phyloP scores from a whole-genome alignment of 2,329 filamentous ascomycete genomes.

The Zymoseptoria brevis region DNA sequence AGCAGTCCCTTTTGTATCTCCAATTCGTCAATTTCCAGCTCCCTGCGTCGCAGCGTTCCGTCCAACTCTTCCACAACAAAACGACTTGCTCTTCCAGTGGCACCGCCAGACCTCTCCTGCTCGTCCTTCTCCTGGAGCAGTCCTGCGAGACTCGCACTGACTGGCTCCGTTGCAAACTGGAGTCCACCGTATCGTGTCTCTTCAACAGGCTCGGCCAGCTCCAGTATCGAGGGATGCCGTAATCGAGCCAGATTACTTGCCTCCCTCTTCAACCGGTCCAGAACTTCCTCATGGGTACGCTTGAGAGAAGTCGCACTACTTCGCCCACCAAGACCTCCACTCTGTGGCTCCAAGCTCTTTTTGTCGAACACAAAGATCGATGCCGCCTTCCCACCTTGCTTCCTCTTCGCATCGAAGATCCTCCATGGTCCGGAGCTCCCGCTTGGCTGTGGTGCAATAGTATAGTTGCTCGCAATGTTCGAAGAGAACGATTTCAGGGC shows the following conservation, averaged over 20 bases:
- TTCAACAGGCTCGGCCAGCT: slow-evolving; percentile 89
- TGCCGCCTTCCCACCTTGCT: slow-evolving; percentile 78
- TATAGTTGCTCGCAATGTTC: slow-evolving; percentile 89
- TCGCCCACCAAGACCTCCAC: slow-evolving; percentile 46
- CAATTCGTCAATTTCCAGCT: slow-evolving; percentile 90
- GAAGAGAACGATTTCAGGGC: slow-evolving; percentile 90
- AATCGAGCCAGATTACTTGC: slow-evolving; percentile 80
- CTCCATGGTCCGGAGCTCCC: slow-evolving; percentile 89
- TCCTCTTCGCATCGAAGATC: slow-evolving; percentile 96
- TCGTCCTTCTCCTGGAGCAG: slow-evolving; percentile 83
- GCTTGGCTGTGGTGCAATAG: slow-evolving; percentile 65
- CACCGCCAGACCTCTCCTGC: slow-evolving; percentile 62
- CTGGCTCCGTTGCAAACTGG: slow-evolving; percentile 90
- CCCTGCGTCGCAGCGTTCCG: slow-evolving; percentile 60
- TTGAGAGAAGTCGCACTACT: slow-evolving; percentile 64
- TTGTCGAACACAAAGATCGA: slow-evolving; percentile 94
- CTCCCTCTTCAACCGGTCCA: slow-evolving; percentile 86
- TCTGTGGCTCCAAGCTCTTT: slow-evolving; percentile 68
- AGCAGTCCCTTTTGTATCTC: slow-evolving; percentile 95
- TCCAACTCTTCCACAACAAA: slow-evolving; percentile 75
- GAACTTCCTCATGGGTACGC: slow-evolving; percentile 76
- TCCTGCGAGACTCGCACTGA: slow-evolving; percentile 79
- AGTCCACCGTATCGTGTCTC: slow-evolving; percentile 84
- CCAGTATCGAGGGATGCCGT: slow-evolving; percentile 83
- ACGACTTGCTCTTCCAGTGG: slow-evolving; percentile 60